phyloP scores from a whole-genome alignment of 805 yeast species.

The Candida qinlingensis region DNA sequence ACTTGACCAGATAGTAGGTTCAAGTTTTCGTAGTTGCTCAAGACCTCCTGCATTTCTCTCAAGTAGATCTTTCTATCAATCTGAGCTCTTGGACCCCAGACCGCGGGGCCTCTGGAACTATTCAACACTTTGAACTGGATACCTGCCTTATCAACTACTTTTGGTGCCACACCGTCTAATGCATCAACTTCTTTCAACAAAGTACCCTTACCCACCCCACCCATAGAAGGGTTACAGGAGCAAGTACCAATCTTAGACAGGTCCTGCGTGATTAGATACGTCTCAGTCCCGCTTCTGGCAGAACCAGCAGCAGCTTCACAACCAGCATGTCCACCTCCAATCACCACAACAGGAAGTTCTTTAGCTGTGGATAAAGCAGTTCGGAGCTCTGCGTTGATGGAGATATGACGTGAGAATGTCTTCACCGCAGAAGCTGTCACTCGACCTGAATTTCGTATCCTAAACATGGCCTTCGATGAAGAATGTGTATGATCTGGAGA shows the following conservation, averaged over 20 bases:
- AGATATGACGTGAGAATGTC: slow-evolving; percentile 6
- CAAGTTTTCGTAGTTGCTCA: slow-evolving; percentile 52
- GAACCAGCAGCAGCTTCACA: slow-evolving; percentile 95
- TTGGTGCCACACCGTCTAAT: slow-evolving; percentile 83
- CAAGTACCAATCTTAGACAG: slow-evolving; percentile 81
- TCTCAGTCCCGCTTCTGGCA: slow-evolving; percentile 72
- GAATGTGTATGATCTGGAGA: too few relatives aligned
- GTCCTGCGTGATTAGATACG: slow-evolving; percentile 74
- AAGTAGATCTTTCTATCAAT: slow-evolving; percentile 81
- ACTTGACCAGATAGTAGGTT: slow-evolving; percentile 65
- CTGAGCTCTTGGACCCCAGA: slow-evolving; percentile 98
- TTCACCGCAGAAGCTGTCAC: too few relatives aligned
- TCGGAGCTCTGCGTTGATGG: slow-evolving; percentile 21
- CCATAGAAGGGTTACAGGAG: slow-evolving; percentile 96
- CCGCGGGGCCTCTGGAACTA: slow-evolving; percentile 88
- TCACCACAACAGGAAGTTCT: slow-evolving; percentile 64
- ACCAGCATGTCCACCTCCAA: slow-evolving; percentile 99
- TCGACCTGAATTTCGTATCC: too few relatives aligned
- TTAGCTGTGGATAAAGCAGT: slow-evolving; percentile 10
- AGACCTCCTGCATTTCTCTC: slow-evolving; percentile 68
- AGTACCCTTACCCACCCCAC: slow-evolving; percentile 98
- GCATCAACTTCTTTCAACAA: slow-evolving; percentile 92
- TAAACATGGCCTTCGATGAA: too few relatives aligned
- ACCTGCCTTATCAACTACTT: slow-evolving; percentile 89
- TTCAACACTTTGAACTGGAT: slow-evolving; percentile 86